phyloP scores from a whole-genome alignment of 2,329 filamentous ascomycete species.

The Fonsecaea pugnacius region DNA sequence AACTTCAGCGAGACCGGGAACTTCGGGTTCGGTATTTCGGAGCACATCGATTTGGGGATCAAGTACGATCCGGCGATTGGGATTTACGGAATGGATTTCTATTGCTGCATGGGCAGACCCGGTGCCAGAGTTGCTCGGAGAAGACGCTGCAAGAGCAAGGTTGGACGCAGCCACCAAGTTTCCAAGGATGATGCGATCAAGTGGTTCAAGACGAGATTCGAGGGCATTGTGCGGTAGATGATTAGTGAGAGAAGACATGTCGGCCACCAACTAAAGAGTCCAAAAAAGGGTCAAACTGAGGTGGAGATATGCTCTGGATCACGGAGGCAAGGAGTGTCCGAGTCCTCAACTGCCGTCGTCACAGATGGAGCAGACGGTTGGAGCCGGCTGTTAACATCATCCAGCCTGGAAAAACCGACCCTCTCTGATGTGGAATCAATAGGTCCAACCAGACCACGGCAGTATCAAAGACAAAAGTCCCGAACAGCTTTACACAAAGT shows the following conservation, averaged over 20 bases:
- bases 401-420: not conserved
- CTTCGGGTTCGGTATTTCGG: conserved; percentile 99
- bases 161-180: conserved; percentile 91
- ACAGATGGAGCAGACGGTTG: conserved; percentile 96
- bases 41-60: conserved; percentile 99
- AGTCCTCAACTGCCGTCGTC: conserved; percentile 69
- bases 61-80: conserved; percentile 98
- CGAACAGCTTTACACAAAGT: not conserved
- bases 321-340: not conserved
- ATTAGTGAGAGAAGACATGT: not conserved
- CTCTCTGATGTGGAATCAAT: not conserved
- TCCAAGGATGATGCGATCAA: conserved; percentile 93
- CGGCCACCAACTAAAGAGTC: not conserved
- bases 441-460: not conserved
- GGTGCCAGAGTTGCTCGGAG: conserved; percentile 97
- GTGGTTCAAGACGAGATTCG: conserved; percentile 97
- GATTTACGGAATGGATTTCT: conserved; percentile 99
- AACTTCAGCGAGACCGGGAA: conserved; percentile 99
- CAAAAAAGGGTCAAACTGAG: not conserved
- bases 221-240: conserved; percentile 94
- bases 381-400: conserved; percentile 73
- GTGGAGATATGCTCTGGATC: not conserved
- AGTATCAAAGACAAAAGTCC: not conserved
- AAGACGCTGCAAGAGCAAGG: conserved; percentile 81
- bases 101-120: conserved; percentile 99